Conservation (phyloP, 2,329 filamentous ascomycete species). For the Cladophialophora carrionii region DNA sequence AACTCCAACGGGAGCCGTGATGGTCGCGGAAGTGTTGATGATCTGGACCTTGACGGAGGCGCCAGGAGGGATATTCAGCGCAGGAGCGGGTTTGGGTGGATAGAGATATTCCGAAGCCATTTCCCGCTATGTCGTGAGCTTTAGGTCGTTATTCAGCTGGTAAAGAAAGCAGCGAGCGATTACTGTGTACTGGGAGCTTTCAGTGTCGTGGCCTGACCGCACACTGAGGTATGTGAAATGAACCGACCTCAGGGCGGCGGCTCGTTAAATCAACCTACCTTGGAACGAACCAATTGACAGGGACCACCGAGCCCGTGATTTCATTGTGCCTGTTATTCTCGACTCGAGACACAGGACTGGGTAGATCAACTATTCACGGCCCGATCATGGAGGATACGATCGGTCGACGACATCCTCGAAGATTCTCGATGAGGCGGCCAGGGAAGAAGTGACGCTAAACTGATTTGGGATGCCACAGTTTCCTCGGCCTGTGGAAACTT, state of each 20-base stretch:
- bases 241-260: neutral
- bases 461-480: neutral
- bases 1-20: slow-evolving; percentile 8
- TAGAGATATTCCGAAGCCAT: slow-evolving; percentile 12
- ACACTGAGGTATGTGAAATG: neutral
- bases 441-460: neutral
- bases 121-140: neutral
- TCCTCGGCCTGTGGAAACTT: neutral
- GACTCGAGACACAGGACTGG: neutral
- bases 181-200: neutral
- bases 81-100: slow-evolving; percentile 9
- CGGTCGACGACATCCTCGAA: neutral
- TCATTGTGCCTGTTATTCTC: neutral
- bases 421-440: neutral
- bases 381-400: neutral
- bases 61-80: slow-evolving; percentile 13
- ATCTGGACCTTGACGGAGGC: slow-evolving; percentile 16
- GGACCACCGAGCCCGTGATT: neutral
- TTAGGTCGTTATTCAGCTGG: neutral
- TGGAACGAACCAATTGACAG: neutral
- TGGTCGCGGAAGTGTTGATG: slow-evolving; percentile 11
- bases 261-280: neutral
- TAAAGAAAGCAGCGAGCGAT: neutral
- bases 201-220: neutral
- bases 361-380: neutral